Conservation (phyloP, 2,329 filamentous ascomycete genomes). For the Exophiala sp. region DNA sequence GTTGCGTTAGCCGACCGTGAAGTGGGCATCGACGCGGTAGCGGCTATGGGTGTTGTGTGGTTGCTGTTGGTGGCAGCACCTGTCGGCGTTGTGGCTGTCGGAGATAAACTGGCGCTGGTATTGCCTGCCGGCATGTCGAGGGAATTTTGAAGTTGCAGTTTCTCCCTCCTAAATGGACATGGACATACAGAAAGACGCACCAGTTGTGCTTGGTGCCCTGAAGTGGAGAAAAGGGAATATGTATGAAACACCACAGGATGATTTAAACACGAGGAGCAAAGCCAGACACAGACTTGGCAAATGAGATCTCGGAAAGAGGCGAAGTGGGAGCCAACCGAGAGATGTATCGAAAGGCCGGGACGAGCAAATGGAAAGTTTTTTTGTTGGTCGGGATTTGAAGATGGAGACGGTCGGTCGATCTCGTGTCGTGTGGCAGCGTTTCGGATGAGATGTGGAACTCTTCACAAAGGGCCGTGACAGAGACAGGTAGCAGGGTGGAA, state of each 20-base stretch:
- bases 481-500: background rate
- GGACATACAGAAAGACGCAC: too few relatives aligned
- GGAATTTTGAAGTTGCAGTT: too few relatives aligned
- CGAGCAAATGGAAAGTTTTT: constrained; percentile 2
- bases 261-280: background rate
- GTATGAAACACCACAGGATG: background rate
- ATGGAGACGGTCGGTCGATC: background rate
- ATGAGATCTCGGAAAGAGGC: background rate
- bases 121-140: background rate
- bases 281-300: background rate
- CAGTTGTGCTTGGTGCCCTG: background rate
- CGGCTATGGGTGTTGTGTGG: background rate
- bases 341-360: background rate
- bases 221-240: background rate
- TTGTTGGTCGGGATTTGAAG: background rate
- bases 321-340: constrained; percentile 1
- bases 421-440: constrained; percentile 2
- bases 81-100: background rate
- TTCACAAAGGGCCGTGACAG: background rate
- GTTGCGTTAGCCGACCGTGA: constrained; percentile 11
- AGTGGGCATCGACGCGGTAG: constrained; percentile 12
- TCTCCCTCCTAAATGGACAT: too few relatives aligned
- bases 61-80: background rate
- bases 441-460: background rate
- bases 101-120: background rate